A percentile compares a stretch with the other conserved stretches of the same genome.
phyloP scores from a whole-genome alignment of 1,284 basidiomycete species.

The Cutaneotrichosporon mucoides region DNA sequence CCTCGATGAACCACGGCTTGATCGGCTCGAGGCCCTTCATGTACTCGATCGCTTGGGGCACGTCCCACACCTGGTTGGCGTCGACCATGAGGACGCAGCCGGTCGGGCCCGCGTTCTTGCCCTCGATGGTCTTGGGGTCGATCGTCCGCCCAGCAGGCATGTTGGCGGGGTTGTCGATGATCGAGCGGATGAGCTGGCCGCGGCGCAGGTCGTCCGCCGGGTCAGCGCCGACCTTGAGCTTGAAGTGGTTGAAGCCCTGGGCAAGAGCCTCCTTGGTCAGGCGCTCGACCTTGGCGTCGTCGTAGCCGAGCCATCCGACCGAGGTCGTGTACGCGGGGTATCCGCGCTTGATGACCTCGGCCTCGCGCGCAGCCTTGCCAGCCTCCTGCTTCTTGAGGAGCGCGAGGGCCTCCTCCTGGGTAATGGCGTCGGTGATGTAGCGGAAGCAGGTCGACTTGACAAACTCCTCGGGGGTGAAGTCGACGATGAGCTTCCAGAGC shows the following conservation, averaged over 20 bases:
- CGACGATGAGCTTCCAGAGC: slow-evolving; percentile 56
- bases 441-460: slow-evolving; percentile 78
- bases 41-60: slow-evolving; percentile 85
- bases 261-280: slow-evolving; percentile 80
- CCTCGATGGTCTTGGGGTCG: slow-evolving; percentile 63
- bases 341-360: slow-evolving; percentile 60
- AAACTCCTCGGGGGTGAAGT: slow-evolving; percentile 69
- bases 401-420: slow-evolving; percentile 80
- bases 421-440: slow-evolving; percentile 91
- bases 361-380: slow-evolving; percentile 73
- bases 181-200: slow-evolving; percentile 79
- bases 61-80: slow-evolving; percentile 94
- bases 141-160: slow-evolving; percentile 51
- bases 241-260: slow-evolving; percentile 91
- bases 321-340: slow-evolving; percentile 95
- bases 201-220: slow-evolving; percentile 77
- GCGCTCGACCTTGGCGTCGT: slow-evolving; percentile 81
- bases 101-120: slow-evolving; percentile 91
- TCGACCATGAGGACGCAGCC: slow-evolving; percentile 95
- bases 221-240: slow-evolving; percentile 92
- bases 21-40: slow-evolving; percentile 73
- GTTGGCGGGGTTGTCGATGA: slow-evolving; percentile 78
- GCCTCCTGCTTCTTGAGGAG: slow-evolving; percentile 73
- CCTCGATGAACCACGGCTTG: slow-evolving; percentile 97
- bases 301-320: slow-evolving; percentile 88